Conservation (phyloP, 768 basidiomycete genomes). For the Lactarius trivialis region DNA sequence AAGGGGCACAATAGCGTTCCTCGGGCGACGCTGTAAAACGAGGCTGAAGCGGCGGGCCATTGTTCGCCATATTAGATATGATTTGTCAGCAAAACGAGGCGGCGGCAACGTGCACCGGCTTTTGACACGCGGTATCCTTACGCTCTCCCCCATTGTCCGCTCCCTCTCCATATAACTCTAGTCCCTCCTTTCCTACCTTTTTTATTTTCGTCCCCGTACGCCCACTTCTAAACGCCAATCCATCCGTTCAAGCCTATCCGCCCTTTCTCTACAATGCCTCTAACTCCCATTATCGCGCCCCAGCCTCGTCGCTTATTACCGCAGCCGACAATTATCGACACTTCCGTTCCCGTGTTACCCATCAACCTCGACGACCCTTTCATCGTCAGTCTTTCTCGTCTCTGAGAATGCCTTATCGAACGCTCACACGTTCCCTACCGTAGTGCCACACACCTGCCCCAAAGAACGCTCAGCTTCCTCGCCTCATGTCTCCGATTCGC, state of each 20-base stretch:
- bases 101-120: slow-evolving; percentile 21
- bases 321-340: slow-evolving; percentile 17
- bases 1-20: slow-evolving; percentile 9
- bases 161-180: slow-evolving; percentile 17
- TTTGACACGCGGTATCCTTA: slow-evolving; percentile 20
- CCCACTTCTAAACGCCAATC: slow-evolving; percentile 1
- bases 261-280: slow-evolving; percentile 16
- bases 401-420: slow-evolving; percentile 1
- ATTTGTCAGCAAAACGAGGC: slow-evolving; percentile 19
- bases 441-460: slow-evolving; percentile 17
- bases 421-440: neutral
- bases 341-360: slow-evolving; percentile 10
- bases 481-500: slow-evolving; percentile 22
- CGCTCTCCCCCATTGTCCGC: slow-evolving; percentile 15
- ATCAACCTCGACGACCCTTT: slow-evolving; percentile 22
- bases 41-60: slow-evolving; percentile 17
- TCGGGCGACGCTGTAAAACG: slow-evolving; percentile 23
- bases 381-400: slow-evolving; percentile 15
- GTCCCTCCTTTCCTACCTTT: slow-evolving; percentile 18
- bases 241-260: neutral
- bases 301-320: slow-evolving; percentile 19
- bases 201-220: slow-evolving; percentile 5
- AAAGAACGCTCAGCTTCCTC: slow-evolving; percentile 19
- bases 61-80: slow-evolving; percentile 19
- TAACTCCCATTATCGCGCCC: slow-evolving; percentile 23